Conservation (phyloP, 345 rosid genomes). For the Lepidium didymum region DNA sequence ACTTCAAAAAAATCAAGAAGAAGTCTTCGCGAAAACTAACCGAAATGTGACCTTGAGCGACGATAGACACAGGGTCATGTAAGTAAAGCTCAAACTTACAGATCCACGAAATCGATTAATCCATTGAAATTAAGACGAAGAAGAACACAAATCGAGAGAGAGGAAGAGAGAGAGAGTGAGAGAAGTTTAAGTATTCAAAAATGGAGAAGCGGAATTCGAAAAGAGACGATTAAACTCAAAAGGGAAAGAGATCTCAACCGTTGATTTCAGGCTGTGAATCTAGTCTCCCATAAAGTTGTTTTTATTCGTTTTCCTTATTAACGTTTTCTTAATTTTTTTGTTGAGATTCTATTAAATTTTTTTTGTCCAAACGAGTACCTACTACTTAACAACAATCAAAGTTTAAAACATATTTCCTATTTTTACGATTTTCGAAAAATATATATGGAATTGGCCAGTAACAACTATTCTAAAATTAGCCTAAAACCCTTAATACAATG, state of each 20-base stretch:
- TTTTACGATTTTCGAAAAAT: no score
- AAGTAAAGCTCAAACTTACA: background rate
- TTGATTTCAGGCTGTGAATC: conserved; percentile 14
- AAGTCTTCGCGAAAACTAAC: background rate
- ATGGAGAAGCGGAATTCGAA: conserved; percentile 52
- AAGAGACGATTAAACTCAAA: conserved; percentile 16
- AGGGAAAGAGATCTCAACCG: conserved; percentile 31
- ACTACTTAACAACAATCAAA: background rate
- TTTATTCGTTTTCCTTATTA: background rate
- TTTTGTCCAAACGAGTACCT: background rate
- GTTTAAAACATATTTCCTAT: no score
- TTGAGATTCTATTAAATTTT: background rate
- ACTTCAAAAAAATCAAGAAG: background rate
- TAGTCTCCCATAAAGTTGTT: background rate
- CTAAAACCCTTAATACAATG: background rate
- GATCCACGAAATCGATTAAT: conserved; percentile 15
- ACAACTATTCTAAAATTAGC: background rate
- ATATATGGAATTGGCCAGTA: background rate
- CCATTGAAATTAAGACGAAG: background rate
- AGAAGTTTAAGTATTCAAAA: conserved; percentile 39
- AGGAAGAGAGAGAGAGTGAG: conserved; percentile 7
- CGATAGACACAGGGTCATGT: background rate
- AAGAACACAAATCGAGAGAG: conserved; percentile 14
- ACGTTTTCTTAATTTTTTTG: background rate
- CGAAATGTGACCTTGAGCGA: background rate